Conservation (phyloP, 371 early-diverging fungal genomes). For the Mortierella sp. region DNA sequence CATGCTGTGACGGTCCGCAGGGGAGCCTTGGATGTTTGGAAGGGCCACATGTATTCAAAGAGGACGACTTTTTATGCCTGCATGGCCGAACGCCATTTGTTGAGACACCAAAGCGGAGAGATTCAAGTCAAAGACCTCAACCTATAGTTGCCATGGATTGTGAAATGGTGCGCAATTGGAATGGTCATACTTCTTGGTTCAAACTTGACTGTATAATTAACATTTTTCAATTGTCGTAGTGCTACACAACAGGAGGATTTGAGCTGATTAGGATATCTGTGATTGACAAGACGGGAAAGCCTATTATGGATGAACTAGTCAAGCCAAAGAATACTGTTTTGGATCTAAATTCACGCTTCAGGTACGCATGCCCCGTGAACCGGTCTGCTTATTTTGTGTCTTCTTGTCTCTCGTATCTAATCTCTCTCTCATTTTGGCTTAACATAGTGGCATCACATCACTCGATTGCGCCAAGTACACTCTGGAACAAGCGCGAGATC, state of each 20-base stretch:
- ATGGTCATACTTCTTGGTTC: not conserved
- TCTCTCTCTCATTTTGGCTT: not conserved
- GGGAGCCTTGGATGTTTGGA: slow-evolving; percentile 63
- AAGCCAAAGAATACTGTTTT: slow-evolving; percentile 64
- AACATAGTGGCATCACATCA: slow-evolving; percentile 66
- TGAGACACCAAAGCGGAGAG: slow-evolving; percentile 34
- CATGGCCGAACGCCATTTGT: slow-evolving; percentile 64
- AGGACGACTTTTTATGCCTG: slow-evolving; percentile 43
- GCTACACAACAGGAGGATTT: slow-evolving; percentile 62
- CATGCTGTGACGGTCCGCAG: slow-evolving; percentile 62
- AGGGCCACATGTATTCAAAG: slow-evolving; percentile 62
- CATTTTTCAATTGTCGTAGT: slow-evolving; percentile 34
- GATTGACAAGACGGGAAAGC: slow-evolving; percentile 59
- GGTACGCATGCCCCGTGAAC: slow-evolving; percentile 12
- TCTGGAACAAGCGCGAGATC: slow-evolving; percentile 58
- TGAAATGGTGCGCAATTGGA: slow-evolving; percentile 52
- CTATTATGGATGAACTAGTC: slow-evolving; percentile 67
- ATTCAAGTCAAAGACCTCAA: slow-evolving; percentile 7
- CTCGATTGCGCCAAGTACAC: slow-evolving; percentile 60
- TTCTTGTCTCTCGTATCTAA: not conserved
- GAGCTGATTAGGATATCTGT: slow-evolving; percentile 70
- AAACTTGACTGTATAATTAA: not conserved
- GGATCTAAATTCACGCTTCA: slow-evolving; percentile 67
- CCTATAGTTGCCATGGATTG: slow-evolving; percentile 55
- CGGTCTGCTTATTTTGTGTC: not conserved